phyloP scores from a whole-genome alignment of 208 protist species.

The Herpetomonas muscarum region DNA sequence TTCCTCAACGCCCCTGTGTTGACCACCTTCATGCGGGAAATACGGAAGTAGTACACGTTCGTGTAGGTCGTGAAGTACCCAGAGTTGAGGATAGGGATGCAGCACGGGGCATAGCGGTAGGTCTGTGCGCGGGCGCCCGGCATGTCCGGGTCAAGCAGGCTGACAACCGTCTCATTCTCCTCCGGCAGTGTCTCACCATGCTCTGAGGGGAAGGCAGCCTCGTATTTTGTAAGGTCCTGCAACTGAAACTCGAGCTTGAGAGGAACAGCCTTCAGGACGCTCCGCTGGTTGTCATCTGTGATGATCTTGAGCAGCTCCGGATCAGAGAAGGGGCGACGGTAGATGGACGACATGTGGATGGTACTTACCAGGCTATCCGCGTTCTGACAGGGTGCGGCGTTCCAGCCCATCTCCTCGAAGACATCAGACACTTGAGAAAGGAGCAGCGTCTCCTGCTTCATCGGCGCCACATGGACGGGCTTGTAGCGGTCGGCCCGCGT shows the following conservation, averaged over 20 bases:
- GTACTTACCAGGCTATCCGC: conserved; percentile 18
- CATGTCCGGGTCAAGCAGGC: conserved; percentile 63
- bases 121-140: conserved; percentile 44
- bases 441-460: conserved; percentile 84
- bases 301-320: conserved; percentile 46
- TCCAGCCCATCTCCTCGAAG: conserved; percentile 82
- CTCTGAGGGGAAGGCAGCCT: conserved; percentile 65
- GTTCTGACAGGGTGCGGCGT: conserved; percentile 17
- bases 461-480: conserved; percentile 63
- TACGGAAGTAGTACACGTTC: conserved; percentile 82
- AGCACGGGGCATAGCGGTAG: conserved; percentile 72
- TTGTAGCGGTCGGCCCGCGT: conserved; percentile 77
- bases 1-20: conserved; percentile 52
- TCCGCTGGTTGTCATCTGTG: conserved; percentile 35
- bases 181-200: conserved; percentile 33
- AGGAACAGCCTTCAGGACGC: conserved; percentile 47
- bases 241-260: conserved; percentile 54
- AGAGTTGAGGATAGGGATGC: conserved; percentile 77
- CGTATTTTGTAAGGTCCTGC: conserved; percentile 51
- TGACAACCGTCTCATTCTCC: conserved; percentile 82
- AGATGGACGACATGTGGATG: conserved; percentile 35
- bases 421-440: conserved; percentile 69
- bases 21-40: conserved; percentile 53
- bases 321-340: conserved; percentile 52
- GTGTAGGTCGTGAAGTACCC: conserved; percentile 85